Percentiles rank a stretch among this genome's conserved stretches.
phyloP scores from a whole-genome alignment of 2,329 filamentous ascomycete species.

The Colletotrichum sp. region DNA sequence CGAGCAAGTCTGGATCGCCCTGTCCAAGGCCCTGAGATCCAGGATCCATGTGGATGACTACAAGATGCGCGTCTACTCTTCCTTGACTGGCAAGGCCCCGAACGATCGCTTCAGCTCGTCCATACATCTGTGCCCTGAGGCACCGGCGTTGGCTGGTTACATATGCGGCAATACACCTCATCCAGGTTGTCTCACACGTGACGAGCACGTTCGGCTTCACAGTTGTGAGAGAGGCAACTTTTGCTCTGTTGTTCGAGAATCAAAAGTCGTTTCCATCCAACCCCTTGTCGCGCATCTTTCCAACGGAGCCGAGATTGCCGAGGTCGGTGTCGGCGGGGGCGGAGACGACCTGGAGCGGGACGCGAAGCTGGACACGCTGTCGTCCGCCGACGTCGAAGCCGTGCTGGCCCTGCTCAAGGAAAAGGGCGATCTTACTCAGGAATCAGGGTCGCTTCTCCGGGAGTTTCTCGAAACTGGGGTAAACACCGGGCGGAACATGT shows the following conservation, averaged over 20 bases:
- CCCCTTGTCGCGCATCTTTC: constrained; percentile 74
- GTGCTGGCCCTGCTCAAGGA: constrained; percentile 42
- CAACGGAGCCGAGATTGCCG: constrained; percentile 68
- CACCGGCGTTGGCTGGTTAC: constrained; percentile 74
- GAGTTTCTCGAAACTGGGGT: constrained; percentile 23
- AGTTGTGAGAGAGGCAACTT: constrained; percentile 80
- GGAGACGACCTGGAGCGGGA: constrained; percentile 74
- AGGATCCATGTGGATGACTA: constrained; percentile 85
- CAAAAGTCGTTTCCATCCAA: constrained; percentile 73
- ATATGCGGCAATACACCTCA: constrained; percentile 74
- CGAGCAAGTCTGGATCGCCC: constrained; percentile 87
- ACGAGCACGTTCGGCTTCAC: constrained; percentile 72
- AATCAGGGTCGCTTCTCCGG: constrained; percentile 19
- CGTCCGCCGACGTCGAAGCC: constrained; percentile 57
- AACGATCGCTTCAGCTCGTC: constrained; percentile 44
- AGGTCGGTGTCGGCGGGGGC: constrained; percentile 81
- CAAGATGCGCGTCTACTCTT: constrained; percentile 74
- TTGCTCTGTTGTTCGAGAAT: constrained; percentile 54
- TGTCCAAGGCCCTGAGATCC: constrained; percentile 73
- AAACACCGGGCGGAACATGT: constrained; percentile 34
- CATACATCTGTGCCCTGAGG: constrained; percentile 59
- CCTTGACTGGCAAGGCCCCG: constrained; percentile 55
- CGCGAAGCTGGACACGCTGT: constrained; percentile 67
- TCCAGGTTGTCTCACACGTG: constrained; percentile 73
- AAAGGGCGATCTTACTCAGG: constrained; percentile 19